phyloP scores from a whole-genome alignment of 2,329 filamentous ascomycete species.

The Teratosphaeria epicoccoides region DNA sequence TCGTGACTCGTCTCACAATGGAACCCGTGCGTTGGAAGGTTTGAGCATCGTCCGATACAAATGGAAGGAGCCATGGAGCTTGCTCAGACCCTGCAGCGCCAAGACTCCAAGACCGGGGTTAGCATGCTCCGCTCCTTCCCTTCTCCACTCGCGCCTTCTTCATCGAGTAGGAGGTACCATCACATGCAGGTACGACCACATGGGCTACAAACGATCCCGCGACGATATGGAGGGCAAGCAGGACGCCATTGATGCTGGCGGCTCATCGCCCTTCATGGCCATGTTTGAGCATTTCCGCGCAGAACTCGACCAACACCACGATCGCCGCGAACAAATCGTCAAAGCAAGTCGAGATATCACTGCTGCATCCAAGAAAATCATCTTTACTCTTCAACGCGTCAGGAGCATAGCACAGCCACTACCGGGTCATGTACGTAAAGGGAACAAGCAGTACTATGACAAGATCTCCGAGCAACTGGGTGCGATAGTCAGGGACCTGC shows the following conservation, averaged over 20 bases:
- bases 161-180: background rate
- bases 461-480: conserved; percentile 62
- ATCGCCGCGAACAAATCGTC: conserved; percentile 77
- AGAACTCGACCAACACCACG: conserved; percentile 89
- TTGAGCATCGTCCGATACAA: background rate
- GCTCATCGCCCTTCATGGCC: conserved; percentile 38
- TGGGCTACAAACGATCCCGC: conserved; percentile 6
- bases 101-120: background rate
- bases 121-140: background rate
- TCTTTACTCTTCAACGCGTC: conserved; percentile 72
- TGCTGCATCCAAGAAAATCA: conserved; percentile 91
- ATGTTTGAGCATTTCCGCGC: conserved; percentile 82
- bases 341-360: conserved; percentile 91
- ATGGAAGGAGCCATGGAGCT: background rate
- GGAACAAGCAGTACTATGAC: conserved; percentile 56
- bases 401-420: conserved; percentile 50
- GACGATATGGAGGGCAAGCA: conserved; percentile 7
- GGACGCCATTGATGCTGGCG: background rate
- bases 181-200: no score
- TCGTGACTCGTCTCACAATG: no score
- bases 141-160: background rate
- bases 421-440: conserved; percentile 57
- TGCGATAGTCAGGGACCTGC: conserved; percentile 60
- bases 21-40: no score
- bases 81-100: background rate